Evolutionary conservation across 768 basidiomycete genomes (phyloP).

Genomic region (Kwoniella mangroviensis): DNA sequence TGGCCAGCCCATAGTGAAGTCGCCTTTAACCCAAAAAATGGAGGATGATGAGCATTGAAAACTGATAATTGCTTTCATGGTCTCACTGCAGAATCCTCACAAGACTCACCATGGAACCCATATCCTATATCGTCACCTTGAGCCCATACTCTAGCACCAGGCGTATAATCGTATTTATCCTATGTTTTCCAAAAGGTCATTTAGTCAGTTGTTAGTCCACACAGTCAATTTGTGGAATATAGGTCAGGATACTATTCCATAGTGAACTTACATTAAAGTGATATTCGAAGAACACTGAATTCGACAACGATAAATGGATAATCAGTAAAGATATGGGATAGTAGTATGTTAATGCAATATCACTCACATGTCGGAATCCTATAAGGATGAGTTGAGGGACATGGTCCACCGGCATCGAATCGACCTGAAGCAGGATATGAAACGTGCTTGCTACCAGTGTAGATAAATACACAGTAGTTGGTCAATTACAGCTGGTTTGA

Average conservation of each 20-base stretch:
- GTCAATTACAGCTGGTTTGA: too few species aligned
- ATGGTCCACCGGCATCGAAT: constrained; percentile 33
- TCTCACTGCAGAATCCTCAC: too few species aligned
- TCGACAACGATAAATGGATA: not conserved
- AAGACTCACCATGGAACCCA: constrained; percentile 42
- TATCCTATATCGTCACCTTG: constrained; percentile 42
- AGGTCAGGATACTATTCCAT: not conserved
- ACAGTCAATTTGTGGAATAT: not conserved
- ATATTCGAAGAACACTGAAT: constrained; percentile 43
- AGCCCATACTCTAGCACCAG: constrained; percentile 33
- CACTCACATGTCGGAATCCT: constrained; percentile 31
- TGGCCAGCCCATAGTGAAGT: constrained; percentile 49
- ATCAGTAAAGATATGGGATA: too few species aligned
- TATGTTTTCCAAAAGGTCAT: not conserved
- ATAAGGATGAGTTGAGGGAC: constrained; percentile 43
- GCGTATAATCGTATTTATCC: constrained; percentile 31
- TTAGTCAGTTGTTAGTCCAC: not conserved
- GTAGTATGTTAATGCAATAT: not conserved
- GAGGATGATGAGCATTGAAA: too few species aligned
- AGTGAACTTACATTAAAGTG: constrained; percentile 27
- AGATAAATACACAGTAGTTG: not conserved
- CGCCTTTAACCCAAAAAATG: too few species aligned
- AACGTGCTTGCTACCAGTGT: constrained; percentile 29
- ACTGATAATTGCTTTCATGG: too few species aligned
- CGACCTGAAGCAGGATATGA: constrained; percentile 32